phyloP scores from a whole-genome alignment of 2,329 filamentous ascomycete genomes.

The Penicillium hesseltinei region DNA sequence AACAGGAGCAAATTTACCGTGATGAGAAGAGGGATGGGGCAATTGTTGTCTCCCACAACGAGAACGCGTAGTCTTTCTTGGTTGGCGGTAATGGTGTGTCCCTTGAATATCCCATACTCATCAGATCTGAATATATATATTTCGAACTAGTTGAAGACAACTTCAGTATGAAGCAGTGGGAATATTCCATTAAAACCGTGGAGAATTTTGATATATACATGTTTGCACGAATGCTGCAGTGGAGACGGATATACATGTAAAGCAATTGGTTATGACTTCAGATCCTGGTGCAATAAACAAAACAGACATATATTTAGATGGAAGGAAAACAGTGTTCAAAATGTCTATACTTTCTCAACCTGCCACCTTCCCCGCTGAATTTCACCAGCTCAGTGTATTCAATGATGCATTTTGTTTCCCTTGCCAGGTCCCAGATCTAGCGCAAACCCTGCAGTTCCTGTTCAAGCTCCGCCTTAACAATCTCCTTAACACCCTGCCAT shows the following conservation, averaged over 20 bases:
- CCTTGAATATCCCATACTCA: background rate
- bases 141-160: background rate
- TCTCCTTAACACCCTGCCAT: constrained; percentile 1
- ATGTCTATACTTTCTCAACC: background rate
- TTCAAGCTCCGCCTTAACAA: background rate
- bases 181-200: background rate
- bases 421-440: background rate
- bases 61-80: background rate
- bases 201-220: background rate
- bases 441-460: background rate
- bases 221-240: background rate
- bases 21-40: constrained; percentile 7
- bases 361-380: background rate
- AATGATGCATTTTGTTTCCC: background rate
- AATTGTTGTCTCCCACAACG: background rate
- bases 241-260: background rate
- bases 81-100: background rate
- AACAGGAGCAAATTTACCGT: constrained; percentile 6
- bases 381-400: background rate
- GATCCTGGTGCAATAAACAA: background rate
- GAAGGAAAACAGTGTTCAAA: background rate
- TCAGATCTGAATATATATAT: background rate
- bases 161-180: background rate
- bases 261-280: background rate
- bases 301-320: background rate